A percentile compares a stretch with the other conserved stretches of the same genome.
These are phyloP conservation scores for Trichosporon ovoides DNA, from an alignment of 1,284 basidiomycete genomes.

Conservation along the genomic window DNA sequence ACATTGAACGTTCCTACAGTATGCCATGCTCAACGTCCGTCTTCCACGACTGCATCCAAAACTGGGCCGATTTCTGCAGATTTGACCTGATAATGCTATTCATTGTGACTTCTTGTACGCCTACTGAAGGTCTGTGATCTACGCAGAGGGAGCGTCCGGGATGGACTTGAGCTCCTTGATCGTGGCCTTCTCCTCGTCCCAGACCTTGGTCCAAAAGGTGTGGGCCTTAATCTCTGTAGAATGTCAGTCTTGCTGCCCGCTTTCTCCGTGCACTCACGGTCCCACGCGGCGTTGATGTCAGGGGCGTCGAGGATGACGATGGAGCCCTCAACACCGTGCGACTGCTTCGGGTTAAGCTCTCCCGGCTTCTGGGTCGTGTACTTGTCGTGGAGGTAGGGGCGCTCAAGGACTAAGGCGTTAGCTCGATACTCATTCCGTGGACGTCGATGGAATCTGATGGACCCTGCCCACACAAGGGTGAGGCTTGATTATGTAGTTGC, in stretches of 20 bases:
- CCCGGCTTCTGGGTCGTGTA: neutral
- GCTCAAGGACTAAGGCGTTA: neutral
- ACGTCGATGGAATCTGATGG: too few species aligned
- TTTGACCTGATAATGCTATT: too few species aligned
- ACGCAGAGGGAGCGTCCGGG: neutral
- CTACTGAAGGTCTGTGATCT: neutral
- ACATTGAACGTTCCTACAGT: too few species aligned
- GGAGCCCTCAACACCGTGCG: neutral
- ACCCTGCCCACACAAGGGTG: too few species aligned
- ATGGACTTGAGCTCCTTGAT: constrained; percentile 4
- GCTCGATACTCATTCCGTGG: too few species aligned
- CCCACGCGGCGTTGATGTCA: constrained; percentile 1
- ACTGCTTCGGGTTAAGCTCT: neutral
- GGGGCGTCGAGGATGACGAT: constrained; percentile 2
- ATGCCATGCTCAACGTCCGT: too few species aligned
- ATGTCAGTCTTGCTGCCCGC: neutral
- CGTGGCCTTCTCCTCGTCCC: constrained; percentile 2
- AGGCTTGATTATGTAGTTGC: too few species aligned
- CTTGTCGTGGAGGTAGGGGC: neutral
- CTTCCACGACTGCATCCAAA: too few species aligned
- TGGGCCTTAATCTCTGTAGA: neutral
- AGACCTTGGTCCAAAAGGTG: constrained; percentile 2
- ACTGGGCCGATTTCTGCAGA: too few species aligned
- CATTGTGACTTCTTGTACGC: too few species aligned
- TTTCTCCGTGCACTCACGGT: neutral